Percentiles rank a stretch among this genome's conserved stretches.
Conservation (phyloP, 2,329 filamentous ascomycete genomes). For the Dryadomyces quercus-mongolicae region DNA sequence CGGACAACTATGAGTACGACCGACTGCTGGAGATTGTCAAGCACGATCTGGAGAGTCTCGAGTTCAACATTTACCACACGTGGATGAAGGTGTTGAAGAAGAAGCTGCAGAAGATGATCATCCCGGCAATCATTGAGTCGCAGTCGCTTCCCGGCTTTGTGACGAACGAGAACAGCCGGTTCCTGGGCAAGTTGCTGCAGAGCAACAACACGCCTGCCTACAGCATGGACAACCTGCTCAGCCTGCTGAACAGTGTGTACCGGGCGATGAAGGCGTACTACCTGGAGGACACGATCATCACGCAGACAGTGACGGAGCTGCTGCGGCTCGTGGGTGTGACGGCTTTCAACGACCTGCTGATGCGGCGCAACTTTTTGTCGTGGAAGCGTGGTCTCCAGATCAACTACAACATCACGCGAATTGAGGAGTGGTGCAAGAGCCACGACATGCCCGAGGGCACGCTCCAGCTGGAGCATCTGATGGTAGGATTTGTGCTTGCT, state of each 20-base stretch:
- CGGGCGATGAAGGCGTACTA: constrained; percentile 99
- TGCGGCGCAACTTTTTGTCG: constrained; percentile 95
- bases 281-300: constrained; percentile 90
- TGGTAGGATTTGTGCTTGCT: constrained; percentile 44
- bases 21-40: constrained; percentile 96
- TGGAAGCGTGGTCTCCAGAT: constrained; percentile 99
- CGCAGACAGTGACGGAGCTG: constrained; percentile 88
- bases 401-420: constrained; percentile 99
- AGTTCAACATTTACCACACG: constrained; percentile 99
- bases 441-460: constrained; percentile 99
- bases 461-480: constrained; percentile 91
- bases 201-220: constrained; percentile 86
- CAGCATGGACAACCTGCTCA: constrained; percentile 98
- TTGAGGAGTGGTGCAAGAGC: constrained; percentile 99
- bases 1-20: constrained; percentile 98
- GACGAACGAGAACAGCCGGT: constrained; percentile 95
- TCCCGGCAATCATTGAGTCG: constrained; percentile 96
- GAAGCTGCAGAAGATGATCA: constrained; percentile 99
- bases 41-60: constrained; percentile 92
- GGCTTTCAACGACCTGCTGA: constrained; percentile 94
- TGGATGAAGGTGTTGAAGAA: constrained; percentile 99
- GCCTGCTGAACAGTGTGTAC: constrained; percentile 91
- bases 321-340: constrained; percentile 90
- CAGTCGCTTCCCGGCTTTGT: constrained; percentile 97
- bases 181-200: constrained; percentile 91